Percentiles rank a stretch among this genome's conserved stretches.
phyloP scores from a whole-genome alignment of 2,329 filamentous ascomycete species.

The Pestalotiopsis sp. region DNA sequence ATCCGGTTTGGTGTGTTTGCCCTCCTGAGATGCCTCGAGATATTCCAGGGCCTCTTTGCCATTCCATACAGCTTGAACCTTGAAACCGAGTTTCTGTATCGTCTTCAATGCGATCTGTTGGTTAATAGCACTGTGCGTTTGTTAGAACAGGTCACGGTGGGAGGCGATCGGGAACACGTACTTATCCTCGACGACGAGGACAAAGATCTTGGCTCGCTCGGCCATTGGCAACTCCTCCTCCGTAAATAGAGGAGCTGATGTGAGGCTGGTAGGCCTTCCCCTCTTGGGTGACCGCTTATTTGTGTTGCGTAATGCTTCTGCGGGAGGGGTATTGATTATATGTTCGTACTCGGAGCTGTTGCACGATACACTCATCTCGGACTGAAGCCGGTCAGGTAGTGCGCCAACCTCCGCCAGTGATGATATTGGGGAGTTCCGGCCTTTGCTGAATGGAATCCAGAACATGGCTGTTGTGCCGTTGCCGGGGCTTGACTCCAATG shows the following conservation, averaged over 20 bases:
- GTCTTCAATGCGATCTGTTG: slow-evolving; percentile 77
- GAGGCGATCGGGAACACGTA: slow-evolving; percentile 38
- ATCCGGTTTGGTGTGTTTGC: slow-evolving; percentile 59
- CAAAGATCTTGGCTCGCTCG: slow-evolving; percentile 63
- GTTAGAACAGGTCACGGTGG: slow-evolving; percentile 12
- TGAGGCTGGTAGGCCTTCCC: slow-evolving; percentile 34
- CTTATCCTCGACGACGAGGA: slow-evolving; percentile 85
- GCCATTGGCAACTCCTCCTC: slow-evolving; percentile 51
- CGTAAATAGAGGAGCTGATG: slow-evolving; percentile 24
- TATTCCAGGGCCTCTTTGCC: slow-evolving; percentile 79
- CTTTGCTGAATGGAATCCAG: slow-evolving; percentile 75
- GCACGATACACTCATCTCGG: slow-evolving; percentile 64
- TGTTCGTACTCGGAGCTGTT: slow-evolving; percentile 65
- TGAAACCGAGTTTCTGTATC: slow-evolving; percentile 72
- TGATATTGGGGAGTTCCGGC: slow-evolving; percentile 48
- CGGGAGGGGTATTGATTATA: slow-evolving; percentile 42
- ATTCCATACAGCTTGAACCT: slow-evolving; percentile 72
- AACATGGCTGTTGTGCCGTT: slow-evolving; percentile 74
- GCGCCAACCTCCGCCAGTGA: slow-evolving; percentile 61
- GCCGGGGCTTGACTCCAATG: slow-evolving; percentile 65
- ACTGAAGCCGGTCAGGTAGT: slow-evolving; percentile 67
- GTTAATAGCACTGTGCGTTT: slow-evolving; percentile 56
- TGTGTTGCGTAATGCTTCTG: slow-evolving; percentile 28
- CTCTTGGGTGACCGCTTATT: slow-evolving; percentile 26
- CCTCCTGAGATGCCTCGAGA: slow-evolving; percentile 53